These are phyloP conservation scores for Draba incana DNA, from an alignment of 345 rosid genomes.

Conservation along the genomic window DNA sequence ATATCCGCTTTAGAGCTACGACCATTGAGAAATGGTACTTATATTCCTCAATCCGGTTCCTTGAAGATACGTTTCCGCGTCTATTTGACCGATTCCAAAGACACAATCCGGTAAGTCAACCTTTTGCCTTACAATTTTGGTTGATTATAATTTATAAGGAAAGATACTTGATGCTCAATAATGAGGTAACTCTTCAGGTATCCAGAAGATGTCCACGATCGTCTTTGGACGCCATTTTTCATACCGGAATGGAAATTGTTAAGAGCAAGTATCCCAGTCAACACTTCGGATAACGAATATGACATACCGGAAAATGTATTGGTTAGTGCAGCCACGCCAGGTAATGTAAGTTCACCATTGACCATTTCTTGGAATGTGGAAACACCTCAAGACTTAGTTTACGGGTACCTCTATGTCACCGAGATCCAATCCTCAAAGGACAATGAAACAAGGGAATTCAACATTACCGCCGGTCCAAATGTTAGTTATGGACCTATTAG, in stretches of 20 bases:
- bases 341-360: conserved; percentile 24
- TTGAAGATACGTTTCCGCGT: conserved; percentile 21
- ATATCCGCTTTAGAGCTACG: conserved; percentile 45
- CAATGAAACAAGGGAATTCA: conserved; percentile 35
- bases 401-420: conserved; percentile 28
- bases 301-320: conserved; percentile 28
- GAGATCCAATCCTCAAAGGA: conserved; percentile 32
- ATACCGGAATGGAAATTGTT: conserved; percentile 25
- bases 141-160: conserved; percentile 5
- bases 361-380: conserved; percentile 32
- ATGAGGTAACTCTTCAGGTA: conserved; percentile 30
- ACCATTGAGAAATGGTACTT: conserved; percentile 29
- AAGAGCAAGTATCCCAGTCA: conserved; percentile 1
- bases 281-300: conserved; percentile 22
- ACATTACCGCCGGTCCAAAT: conserved; percentile 20
- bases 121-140: neutral
- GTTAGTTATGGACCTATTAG: conserved; percentile 36
- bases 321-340: conserved; percentile 34
- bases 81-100: conserved; percentile 25
- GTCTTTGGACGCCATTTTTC: conserved; percentile 39
- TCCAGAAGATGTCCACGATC: conserved; percentile 40
- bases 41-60: conserved; percentile 41
- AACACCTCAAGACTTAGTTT: conserved; percentile 33
- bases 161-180: neutral
- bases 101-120: conserved; percentile 29